Percentiles rank a stretch among this genome's conserved stretches.
Evolutionary conservation across 257 asterid species (phyloP).

Genomic region (Penstemon eatonii): DNA sequence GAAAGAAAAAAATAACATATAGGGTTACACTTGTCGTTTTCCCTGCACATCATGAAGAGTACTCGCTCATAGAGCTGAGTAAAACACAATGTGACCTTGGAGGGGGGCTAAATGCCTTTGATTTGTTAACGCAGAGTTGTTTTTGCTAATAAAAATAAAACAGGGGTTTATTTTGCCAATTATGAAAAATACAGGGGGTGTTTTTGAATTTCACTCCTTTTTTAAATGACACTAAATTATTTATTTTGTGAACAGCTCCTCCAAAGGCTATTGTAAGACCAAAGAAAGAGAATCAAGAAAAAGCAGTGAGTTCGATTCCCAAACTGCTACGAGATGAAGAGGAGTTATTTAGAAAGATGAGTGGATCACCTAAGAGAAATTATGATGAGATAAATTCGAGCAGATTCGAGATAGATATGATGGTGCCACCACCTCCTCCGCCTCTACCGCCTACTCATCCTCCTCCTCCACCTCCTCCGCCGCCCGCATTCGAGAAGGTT

Average conservation of each 20-base stretch:
- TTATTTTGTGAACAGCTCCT: conserved; percentile 47
- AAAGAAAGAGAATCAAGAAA: conserved; percentile 56
- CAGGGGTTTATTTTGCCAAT: too few species aligned
- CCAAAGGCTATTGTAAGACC: conserved; percentile 46
- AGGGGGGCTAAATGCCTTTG: too few species aligned
- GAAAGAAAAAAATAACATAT: too few species aligned
- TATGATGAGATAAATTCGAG: conserved; percentile 52
- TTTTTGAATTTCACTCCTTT: too few species aligned
- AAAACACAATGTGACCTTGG: too few species aligned
- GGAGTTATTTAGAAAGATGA: conserved; percentile 44
- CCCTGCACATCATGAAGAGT: too few species aligned
- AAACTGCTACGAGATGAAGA: conserved; percentile 40
- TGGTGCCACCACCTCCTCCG: conserved; percentile 45
- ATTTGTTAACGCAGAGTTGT: too few species aligned
- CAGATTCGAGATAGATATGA: conserved; percentile 56
- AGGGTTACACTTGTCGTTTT: too few species aligned
- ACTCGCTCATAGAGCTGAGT: too few species aligned
- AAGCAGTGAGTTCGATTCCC: conserved; percentile 44
- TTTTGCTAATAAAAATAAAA: too few species aligned
- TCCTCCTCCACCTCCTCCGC: conserved; percentile 30
- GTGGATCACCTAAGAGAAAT: conserved; percentile 55
- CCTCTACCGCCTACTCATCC: conserved; percentile 40
- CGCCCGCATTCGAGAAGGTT: conserved; percentile 28
- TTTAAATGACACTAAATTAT: not conserved
- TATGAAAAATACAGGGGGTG: too few species aligned